Percentiles rank a stretch among this genome's conserved stretches.
Conservation (phyloP, 495 filamentous ascomycete genomes). For the Sporormia fimetaria region DNA sequence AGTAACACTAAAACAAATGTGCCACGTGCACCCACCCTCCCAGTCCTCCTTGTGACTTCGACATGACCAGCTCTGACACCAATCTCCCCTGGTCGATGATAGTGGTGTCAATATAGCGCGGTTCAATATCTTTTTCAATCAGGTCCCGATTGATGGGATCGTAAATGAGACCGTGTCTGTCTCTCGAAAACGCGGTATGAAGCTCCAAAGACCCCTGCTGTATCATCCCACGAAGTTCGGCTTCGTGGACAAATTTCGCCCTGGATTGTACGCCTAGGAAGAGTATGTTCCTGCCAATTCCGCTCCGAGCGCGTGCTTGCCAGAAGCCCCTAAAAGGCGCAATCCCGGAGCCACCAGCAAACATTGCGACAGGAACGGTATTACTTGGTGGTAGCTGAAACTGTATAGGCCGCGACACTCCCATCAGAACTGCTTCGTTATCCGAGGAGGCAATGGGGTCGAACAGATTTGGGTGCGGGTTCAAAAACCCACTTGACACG, state of each 20-base stretch:
- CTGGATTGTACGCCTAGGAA: constrained; percentile 42
- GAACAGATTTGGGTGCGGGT: constrained; percentile 26
- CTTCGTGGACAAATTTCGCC: constrained; percentile 42
- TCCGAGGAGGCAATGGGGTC: constrained; percentile 16
- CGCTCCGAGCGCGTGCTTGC: constrained; percentile 34
- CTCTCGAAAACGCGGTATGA: constrained; percentile 41
- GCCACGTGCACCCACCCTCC: too few species aligned
- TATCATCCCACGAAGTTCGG: constrained; percentile 39
- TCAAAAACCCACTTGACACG: constrained; percentile 41
- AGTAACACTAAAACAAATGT: too few species aligned
- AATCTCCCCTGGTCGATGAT: constrained; percentile 39
- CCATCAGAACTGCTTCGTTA: constrained; percentile 36
- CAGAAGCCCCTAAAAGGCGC: constrained; percentile 44
- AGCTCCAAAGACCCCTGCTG: constrained; percentile 41
- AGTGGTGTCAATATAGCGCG: constrained; percentile 41
- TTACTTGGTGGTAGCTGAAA: constrained; percentile 40
- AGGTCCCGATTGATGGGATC: constrained; percentile 34
- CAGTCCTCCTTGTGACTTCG: constrained; percentile 41
- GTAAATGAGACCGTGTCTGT: constrained; percentile 37
- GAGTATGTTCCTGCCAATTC: constrained; percentile 37
- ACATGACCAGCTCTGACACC: constrained; percentile 43
- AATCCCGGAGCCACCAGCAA: constrained; percentile 42
- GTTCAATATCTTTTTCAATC: constrained; percentile 38
- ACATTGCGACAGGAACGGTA: constrained; percentile 40
- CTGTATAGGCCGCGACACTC: constrained; percentile 39